Conservation (phyloP, 495 filamentous ascomycete species). For the Staphylotrichum longicolle region DNA sequence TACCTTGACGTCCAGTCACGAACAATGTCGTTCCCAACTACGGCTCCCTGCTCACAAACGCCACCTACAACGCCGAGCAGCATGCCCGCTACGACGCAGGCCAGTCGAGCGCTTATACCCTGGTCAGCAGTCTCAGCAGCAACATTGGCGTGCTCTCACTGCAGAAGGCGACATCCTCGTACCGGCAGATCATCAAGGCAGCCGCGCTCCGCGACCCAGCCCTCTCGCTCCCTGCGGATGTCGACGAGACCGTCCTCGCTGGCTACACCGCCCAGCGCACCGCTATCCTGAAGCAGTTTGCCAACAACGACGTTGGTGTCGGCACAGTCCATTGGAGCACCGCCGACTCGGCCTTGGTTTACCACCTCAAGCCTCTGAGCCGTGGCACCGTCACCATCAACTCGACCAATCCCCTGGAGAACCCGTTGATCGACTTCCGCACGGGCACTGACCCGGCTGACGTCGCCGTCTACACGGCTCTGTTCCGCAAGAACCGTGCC, state of each 20-base stretch:
- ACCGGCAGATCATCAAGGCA: conserved; percentile 32
- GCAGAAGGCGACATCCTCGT: conserved; percentile 31
- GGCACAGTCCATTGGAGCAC: conserved; percentile 40
- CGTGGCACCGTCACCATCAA: conserved; percentile 44
- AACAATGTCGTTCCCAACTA: conserved; percentile 33
- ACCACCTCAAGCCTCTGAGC: conserved; percentile 43
- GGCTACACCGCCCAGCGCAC: conserved; percentile 38
- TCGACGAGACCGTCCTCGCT: conserved; percentile 38
- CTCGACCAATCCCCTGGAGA: conserved; percentile 37
- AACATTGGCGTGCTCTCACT: conserved; percentile 38
- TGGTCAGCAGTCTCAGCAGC: conserved; percentile 37
- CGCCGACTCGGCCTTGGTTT: conserved; percentile 31
- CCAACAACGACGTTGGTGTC: conserved; percentile 26
- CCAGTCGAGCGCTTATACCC: conserved; percentile 35
- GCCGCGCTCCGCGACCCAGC: conserved; percentile 34
- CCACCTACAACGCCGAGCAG: conserved; percentile 45
- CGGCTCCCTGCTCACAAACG: conserved; percentile 36
- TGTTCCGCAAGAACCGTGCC: conserved; percentile 41
- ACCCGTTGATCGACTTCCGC: conserved; percentile 36
- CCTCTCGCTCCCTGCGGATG: conserved; percentile 36
- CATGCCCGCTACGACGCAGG: conserved; percentile 41
- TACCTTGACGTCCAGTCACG: conserved; percentile 20
- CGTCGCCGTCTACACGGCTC: conserved; percentile 30
- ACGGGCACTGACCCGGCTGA: conserved; percentile 40
- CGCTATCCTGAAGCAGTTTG: conserved; percentile 30